These are phyloP conservation scores for Penicillium sp. DNA, from an alignment of 2,329 filamentous ascomycete genomes.

Conservation along the genomic window DNA sequence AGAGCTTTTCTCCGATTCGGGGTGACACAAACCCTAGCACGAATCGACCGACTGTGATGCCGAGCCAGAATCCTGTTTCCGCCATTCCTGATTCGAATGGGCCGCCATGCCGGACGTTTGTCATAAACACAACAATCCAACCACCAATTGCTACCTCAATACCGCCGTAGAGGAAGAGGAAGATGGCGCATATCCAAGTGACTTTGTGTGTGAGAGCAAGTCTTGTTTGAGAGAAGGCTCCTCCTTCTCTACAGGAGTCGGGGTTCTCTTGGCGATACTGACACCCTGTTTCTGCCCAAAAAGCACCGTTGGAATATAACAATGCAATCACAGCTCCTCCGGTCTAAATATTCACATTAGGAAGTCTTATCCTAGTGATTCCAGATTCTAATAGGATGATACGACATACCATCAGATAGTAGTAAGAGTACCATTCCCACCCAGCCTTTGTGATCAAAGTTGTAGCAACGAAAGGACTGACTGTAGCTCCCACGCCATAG, in stretches of 20 bases:
- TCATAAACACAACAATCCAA: slow-evolving; percentile 78
- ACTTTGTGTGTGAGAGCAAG: slow-evolving; percentile 53
- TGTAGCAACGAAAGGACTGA: slow-evolving; percentile 62
- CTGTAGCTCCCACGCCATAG: slow-evolving; percentile 62
- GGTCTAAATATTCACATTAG: slow-evolving; percentile 10
- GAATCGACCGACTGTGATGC: slow-evolving; percentile 69
- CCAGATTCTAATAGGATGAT: background rate
- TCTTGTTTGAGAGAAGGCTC: slow-evolving; percentile 21
- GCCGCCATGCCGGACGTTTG: slow-evolving; percentile 62
- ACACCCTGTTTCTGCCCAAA: slow-evolving; percentile 19
- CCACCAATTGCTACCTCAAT: slow-evolving; percentile 42
- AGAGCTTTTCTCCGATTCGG: slow-evolving; percentile 52
- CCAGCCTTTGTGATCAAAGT: slow-evolving; percentile 62
- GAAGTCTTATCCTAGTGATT: background rate
- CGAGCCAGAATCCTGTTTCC: slow-evolving; percentile 76
- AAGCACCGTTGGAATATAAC: slow-evolving; percentile 15
- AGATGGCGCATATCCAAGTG: slow-evolving; percentile 70
- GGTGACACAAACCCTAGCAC: slow-evolving; percentile 46
- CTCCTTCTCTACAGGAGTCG: slow-evolving; percentile 7
- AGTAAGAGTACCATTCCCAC: slow-evolving; percentile 20
- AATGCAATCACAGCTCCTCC: slow-evolving; percentile 19
- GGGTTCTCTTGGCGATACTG: slow-evolving; percentile 27
- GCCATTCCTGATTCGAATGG: slow-evolving; percentile 68
- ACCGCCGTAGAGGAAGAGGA: slow-evolving; percentile 54
- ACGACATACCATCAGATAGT: slow-evolving; percentile 17